Evolutionary conservation across 768 basidiomycete species (phyloP).

Genomic region (Collybia sordida): DNA sequence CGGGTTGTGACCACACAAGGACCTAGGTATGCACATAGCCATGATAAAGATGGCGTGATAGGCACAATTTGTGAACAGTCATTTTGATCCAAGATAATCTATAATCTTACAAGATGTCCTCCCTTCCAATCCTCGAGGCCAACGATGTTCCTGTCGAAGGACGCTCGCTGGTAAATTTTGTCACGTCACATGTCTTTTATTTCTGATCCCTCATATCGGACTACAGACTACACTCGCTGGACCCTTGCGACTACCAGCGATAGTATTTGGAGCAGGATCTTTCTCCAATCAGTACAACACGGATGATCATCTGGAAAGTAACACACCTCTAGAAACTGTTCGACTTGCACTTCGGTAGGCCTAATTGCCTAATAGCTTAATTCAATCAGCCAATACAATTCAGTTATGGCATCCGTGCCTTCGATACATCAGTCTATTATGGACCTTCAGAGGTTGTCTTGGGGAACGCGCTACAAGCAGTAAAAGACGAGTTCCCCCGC

Average conservation of each 20-base stretch:
- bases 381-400: constrained; percentile 4
- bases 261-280: constrained; percentile 73
- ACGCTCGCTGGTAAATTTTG: constrained; percentile 35
- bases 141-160: constrained; percentile 38
- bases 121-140: constrained; percentile 8
- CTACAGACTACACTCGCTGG: constrained; percentile 32
- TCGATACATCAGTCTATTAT: constrained; percentile 84
- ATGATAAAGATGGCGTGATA: constrained; percentile 18
- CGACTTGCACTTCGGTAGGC: constrained; percentile 74
- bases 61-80: not conserved
- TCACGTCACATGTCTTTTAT: not conserved
- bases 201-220: not conserved
- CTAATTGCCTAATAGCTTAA: not conserved
- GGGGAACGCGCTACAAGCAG: constrained; percentile 58
- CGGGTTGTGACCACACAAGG: constrained; percentile 1
- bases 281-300: constrained; percentile 69
- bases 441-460: constrained; percentile 78
- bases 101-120: too few species aligned
- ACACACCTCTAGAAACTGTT: constrained; percentile 61
- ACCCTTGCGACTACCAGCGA: constrained; percentile 36
- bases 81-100: not conserved
- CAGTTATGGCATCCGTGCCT: constrained; percentile 79
- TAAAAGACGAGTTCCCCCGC: constrained; percentile 73
- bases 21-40: not conserved
- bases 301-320: constrained; percentile 54